Evolutionary conservation across 1,284 basidiomycete species (phyloP).

Genomic region (Ceratobasidium sp.): DNA sequence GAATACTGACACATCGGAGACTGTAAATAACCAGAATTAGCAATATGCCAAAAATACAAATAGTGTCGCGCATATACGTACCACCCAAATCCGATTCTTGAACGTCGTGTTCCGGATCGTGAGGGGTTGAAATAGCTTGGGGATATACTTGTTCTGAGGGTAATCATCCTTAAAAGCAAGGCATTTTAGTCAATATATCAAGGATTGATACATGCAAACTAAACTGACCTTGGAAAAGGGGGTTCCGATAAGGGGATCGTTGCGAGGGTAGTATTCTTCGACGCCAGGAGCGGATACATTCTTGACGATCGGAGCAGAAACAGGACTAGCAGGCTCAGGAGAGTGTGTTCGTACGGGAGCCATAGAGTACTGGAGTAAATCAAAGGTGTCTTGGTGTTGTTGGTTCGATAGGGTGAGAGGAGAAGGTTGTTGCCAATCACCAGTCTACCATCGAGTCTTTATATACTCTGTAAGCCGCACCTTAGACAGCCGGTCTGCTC

Average conservation of each 20-base stretch:
- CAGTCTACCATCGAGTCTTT: too few relatives aligned
- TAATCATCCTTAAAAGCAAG: slow-evolving; percentile 56
- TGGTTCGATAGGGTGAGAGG: too few relatives aligned
- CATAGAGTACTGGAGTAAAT: too few relatives aligned
- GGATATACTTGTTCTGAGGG: slow-evolving; percentile 61
- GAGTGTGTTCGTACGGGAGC: too few relatives aligned
- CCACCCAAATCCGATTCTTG: slow-evolving; percentile 77
- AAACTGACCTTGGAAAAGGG: slow-evolving; percentile 55
- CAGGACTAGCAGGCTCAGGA: neutral
- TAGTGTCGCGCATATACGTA: slow-evolving; percentile 48
- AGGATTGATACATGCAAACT: neutral
- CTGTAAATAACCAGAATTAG: neutral
- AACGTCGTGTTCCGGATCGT: slow-evolving; percentile 71
- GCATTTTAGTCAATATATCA: neutral
- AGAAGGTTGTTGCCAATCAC: too few relatives aligned
- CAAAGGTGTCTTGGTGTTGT: too few relatives aligned
- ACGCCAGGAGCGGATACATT: slow-evolving; percentile 26
- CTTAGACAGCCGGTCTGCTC: too few relatives aligned
- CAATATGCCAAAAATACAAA: neutral
- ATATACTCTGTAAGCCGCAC: too few relatives aligned
- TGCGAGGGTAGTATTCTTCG: slow-evolving; percentile 67
- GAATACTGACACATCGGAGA: slow-evolving; percentile 62
- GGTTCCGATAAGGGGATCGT: slow-evolving; percentile 69
- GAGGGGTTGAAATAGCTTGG: slow-evolving; percentile 74
- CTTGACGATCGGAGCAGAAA: neutral